phyloP scores from a whole-genome alignment of 108 stramenopile genomes.

The Hondaea fermentalgiana region DNA sequence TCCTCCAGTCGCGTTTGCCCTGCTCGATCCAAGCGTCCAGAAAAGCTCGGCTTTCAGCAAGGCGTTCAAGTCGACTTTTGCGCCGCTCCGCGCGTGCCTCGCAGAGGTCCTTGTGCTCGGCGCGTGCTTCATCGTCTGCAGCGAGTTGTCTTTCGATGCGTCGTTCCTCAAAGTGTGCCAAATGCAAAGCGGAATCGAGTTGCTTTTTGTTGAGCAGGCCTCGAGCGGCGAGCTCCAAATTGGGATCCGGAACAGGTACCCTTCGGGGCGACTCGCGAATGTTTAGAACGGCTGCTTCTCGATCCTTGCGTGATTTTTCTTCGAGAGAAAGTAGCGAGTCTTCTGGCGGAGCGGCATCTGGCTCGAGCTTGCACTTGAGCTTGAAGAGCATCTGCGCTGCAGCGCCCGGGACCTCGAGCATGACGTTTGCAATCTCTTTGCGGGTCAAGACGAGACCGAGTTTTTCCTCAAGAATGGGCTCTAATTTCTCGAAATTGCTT shows the following conservation, averaged over 20 bases:
- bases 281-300: not conserved
- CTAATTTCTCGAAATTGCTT: not conserved
- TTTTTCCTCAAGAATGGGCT: not conserved
- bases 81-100: not conserved
- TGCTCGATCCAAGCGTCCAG: not conserved
- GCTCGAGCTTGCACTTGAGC: conserved; percentile 5
- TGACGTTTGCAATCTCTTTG: not conserved
- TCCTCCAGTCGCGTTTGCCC: not conserved
- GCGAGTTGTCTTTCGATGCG: not conserved
- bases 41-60: not conserved
- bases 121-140: not conserved
- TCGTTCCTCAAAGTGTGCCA: not conserved
- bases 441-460: not conserved
- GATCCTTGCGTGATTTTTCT: not conserved
- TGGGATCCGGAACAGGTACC: not conserved
- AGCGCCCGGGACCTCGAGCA: not conserved
- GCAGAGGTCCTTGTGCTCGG: not conserved
- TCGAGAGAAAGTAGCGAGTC: not conserved
- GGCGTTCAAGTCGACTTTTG: not conserved
- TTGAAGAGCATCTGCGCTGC: not conserved
- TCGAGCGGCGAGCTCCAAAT: not conserved
- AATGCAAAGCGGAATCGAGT: not conserved
- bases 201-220: not conserved
- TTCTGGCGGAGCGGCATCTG: not conserved
- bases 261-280: too few species aligned